Conservation (phyloP, 2,329 filamentous ascomycete genomes). For the Escovopsis sp. region DNA sequence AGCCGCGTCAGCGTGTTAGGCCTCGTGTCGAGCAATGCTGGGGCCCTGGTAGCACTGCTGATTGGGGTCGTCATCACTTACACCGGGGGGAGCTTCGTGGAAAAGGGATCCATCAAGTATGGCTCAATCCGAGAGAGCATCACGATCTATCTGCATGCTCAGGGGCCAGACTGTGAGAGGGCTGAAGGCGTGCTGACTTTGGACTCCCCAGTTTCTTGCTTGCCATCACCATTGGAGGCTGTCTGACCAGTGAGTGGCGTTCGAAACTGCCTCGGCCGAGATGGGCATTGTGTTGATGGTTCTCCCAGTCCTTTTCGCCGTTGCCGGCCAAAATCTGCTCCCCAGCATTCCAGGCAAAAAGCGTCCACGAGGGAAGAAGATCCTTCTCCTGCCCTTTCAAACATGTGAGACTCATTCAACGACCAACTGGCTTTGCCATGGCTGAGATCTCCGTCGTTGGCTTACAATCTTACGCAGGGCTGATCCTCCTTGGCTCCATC, state of each 20-base stretch:
- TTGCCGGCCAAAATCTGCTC: conserved; percentile 7
- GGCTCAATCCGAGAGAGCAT: background rate
- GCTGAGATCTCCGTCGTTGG: too few species aligned
- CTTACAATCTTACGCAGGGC: conserved; percentile 2
- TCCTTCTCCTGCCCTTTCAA: conserved; percentile 7
- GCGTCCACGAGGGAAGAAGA: conserved; percentile 5
- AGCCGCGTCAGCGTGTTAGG: conserved; percentile 9
- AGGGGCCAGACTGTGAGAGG: background rate
- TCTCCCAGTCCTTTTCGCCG: conserved; percentile 6
- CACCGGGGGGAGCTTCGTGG: conserved; percentile 6
- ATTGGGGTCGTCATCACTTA: conserved; percentile 10
- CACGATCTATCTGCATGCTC: background rate
- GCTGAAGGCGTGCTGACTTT: background rate
- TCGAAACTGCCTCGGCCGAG: background rate
- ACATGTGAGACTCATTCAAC: conserved; percentile 5
- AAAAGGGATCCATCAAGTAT: conserved; percentile 9
- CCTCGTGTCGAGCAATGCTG: conserved; percentile 7
- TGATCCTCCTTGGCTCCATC: conserved; percentile 8
- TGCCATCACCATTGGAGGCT: conserved; percentile 8
- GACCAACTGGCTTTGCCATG: background rate
- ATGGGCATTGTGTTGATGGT: background rate
- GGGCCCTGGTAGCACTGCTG: conserved; percentile 8
- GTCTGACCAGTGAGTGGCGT: conserved; percentile 7
- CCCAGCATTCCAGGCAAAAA: conserved; percentile 7
- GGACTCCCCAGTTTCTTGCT: conserved; percentile 6